These are phyloP conservation scores for Fusarium brachygibbosum DNA, from an alignment of 2,329 filamentous ascomycete species.

Conservation along the genomic window DNA sequence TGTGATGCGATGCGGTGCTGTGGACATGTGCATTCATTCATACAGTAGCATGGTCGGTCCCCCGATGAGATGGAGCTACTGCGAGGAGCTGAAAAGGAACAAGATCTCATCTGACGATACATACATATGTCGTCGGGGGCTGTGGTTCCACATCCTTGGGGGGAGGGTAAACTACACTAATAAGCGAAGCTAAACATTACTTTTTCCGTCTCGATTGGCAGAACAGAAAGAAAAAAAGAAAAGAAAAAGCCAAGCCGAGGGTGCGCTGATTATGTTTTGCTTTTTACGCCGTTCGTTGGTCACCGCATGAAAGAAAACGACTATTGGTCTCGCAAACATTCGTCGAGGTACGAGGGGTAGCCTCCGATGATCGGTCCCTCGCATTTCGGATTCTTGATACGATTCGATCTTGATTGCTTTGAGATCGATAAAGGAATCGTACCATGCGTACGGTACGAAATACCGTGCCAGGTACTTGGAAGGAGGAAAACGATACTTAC, in stretches of 20 bases:
- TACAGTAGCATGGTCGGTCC: background rate
- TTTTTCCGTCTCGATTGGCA: slow-evolving; percentile 32
- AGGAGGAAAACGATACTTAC: background rate
- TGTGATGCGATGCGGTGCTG: background rate
- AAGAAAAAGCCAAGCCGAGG: background rate
- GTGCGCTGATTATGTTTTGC: slow-evolving; percentile 7
- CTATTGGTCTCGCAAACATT: background rate
- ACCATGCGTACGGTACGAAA: background rate
- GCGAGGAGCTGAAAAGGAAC: too few relatives aligned
- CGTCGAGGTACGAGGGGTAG: background rate
- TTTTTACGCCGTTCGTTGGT: slow-evolving; percentile 4
- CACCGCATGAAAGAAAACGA: slow-evolving; percentile 5
- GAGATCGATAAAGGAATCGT: slow-evolving; percentile 5
- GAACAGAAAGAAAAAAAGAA: background rate
- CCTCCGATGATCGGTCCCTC: background rate
- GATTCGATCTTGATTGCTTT: background rate
- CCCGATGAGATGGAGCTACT: background rate
- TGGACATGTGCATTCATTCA: background rate
- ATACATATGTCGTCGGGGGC: background rate
- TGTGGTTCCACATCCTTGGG: background rate
- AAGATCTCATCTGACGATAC: slow-evolving; percentile 12
- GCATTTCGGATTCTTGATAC: background rate
- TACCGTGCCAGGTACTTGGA: background rate
- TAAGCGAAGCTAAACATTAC: slow-evolving; percentile 13
- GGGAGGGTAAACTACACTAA: background rate